A percentile compares a stretch with the other conserved stretches of the same genome.
Conservation (phyloP, 345 rosid species). For the Murraya koenigii region DNA sequence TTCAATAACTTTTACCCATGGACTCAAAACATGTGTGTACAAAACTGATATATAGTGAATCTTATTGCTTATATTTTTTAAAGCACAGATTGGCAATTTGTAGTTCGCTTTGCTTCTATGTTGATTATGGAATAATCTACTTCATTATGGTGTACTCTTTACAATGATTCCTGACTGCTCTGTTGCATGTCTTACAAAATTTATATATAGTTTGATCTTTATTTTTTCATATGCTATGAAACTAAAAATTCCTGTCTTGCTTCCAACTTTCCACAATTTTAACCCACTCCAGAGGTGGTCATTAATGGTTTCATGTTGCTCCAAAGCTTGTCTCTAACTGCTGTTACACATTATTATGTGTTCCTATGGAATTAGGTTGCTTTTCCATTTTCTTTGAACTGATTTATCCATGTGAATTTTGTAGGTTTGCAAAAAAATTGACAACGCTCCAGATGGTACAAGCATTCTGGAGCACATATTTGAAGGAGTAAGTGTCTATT, state of each 20-base stretch:
- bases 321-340: not conserved
- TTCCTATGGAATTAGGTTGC: not conserved
- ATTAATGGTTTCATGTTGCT: not conserved
- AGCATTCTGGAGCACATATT: conserved; percentile 68
- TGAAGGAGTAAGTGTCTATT: conserved; percentile 66
- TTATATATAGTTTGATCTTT: not conserved
- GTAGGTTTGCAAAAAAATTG: conserved; percentile 82
- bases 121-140: not conserved
- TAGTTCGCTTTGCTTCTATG: conserved; percentile 5
- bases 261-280: not conserved
- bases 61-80: not conserved
- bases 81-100: not conserved
- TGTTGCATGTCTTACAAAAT: too few species aligned
- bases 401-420: not conserved
- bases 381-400: not conserved
- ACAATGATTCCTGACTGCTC: too few species aligned
- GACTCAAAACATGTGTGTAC: not conserved
- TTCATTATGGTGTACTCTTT: not conserved
- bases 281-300: not conserved
- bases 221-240: not conserved
- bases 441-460: conserved; percentile 46
- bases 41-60: not conserved
- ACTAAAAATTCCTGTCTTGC: not conserved
- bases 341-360: not conserved
- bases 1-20: not conserved